Evolutionary conservation across 148 eudicot species (phyloP).

Genomic region (Rhododendron henanense): DNA sequence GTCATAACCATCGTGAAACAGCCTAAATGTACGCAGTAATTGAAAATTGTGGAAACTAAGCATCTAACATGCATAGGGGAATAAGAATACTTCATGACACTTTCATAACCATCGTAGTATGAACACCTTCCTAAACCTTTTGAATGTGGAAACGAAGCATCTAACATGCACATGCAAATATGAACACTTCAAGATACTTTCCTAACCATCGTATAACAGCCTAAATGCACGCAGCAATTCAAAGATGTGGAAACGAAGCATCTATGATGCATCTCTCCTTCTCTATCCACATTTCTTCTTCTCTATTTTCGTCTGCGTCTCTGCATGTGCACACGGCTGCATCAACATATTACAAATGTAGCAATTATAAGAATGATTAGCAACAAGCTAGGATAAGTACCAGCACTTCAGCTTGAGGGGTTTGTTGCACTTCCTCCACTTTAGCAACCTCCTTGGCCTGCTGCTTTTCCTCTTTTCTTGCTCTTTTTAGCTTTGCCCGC

Average conservation of each 20-base stretch:
- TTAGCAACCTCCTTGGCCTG: slow-evolving; percentile 51
- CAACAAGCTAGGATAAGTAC: slow-evolving; percentile 26
- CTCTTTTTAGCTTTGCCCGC: slow-evolving; percentile 72
- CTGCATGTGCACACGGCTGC: neutral
- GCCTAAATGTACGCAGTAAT: neutral
- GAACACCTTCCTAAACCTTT: neutral
- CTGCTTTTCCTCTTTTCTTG: slow-evolving; percentile 83
- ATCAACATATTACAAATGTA: neutral
- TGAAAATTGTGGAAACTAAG: neutral
- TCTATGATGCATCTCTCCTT: neutral
- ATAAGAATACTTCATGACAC: neutral
- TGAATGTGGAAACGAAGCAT: neutral
- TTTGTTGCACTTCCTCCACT: slow-evolving; percentile 45
- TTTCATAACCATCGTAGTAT: neutral
- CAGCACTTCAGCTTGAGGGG: slow-evolving; percentile 63
- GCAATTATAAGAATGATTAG: neutral
- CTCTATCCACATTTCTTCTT: neutral
- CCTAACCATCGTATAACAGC: neutral
- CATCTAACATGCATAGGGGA: neutral
- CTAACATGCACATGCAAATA: neutral
- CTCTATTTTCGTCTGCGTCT: neutral
- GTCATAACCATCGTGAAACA: neutral
- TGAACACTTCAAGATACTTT: neutral
- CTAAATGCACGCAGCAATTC: neutral
- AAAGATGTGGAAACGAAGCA: slow-evolving; percentile 5